Evolutionary conservation across 2,329 filamentous ascomycete genomes (phyloP).

Genomic region (Colletotrichum sp.): DNA sequence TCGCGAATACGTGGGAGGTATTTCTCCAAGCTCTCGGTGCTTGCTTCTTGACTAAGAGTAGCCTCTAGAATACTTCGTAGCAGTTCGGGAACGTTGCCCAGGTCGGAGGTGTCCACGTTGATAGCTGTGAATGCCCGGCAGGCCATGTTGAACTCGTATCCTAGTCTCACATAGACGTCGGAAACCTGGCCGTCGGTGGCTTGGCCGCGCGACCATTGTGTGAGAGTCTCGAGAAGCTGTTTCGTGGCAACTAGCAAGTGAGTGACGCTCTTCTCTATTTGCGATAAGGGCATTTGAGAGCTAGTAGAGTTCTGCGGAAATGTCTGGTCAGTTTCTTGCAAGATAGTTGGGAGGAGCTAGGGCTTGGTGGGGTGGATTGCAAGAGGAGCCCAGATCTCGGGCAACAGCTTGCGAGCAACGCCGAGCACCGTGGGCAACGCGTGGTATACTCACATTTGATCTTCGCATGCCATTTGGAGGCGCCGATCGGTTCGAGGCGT

Average conservation of each 20-base stretch:
- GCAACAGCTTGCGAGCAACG: not conserved
- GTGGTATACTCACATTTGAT: constrained; percentile 59
- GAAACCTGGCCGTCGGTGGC: constrained; percentile 95
- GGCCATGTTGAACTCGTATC: constrained; percentile 99
- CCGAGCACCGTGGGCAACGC: not conserved
- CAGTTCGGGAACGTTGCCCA: constrained; percentile 93
- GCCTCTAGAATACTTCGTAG: constrained; percentile 91
- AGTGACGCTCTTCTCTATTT: constrained; percentile 98
- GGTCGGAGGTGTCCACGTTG: constrained; percentile 91
- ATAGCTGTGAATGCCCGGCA: constrained; percentile 97
- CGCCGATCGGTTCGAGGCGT: constrained; percentile 68
- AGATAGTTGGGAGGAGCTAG: not conserved
- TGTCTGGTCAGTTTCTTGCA: constrained; percentile 1
- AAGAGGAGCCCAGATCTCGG: not conserved
- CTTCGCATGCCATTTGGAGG: constrained; percentile 49
- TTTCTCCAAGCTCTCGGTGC: constrained; percentile 88
- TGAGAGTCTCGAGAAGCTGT: constrained; percentile 94
- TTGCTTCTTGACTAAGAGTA: constrained; percentile 95
- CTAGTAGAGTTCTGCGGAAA: constrained; percentile 38
- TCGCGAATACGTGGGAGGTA: constrained; percentile 95
- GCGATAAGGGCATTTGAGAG: constrained; percentile 80
- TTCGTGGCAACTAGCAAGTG: constrained; percentile 98
- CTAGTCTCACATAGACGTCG: constrained; percentile 95
- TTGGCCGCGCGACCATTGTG: constrained; percentile 93
- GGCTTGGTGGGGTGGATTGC: not conserved